Base-by-base conservation (phyloP, 345 rosid species). In the Rhizophora apiculata region DNA sequence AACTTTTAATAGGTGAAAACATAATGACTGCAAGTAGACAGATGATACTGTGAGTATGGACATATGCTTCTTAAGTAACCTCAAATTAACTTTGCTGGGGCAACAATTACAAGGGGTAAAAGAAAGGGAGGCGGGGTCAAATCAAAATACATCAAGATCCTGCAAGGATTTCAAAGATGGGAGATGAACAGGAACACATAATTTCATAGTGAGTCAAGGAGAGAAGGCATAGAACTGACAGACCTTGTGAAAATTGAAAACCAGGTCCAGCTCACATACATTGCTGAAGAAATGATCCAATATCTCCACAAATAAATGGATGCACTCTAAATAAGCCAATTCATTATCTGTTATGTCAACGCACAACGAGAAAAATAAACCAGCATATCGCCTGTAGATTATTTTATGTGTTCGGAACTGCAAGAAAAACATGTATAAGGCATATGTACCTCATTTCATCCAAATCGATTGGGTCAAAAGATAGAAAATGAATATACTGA, bases 211-310 rank as follows among this genome's bases (percentile, higher is more conserved):
- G 55, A 64, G 3, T 1, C 15, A n/a, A 22, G 13, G 7, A 3
- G 16, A 6, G 16, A 37, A 58, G 49, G 0, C 19, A 31, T 2
- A 21, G 43, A 4, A 56, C 34, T 46, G 43, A 60, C 76, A 49
- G 76, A 94, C 98, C 98, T 94, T 94, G 84, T 91, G 91, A 75
- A 94, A 91, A 75, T 94, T 94, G 75, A 94, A 94, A 21, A 94
- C 98, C 82, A 94, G 83, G 80, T 94, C 98, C 18, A 94, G 90
- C 81, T 94, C 98, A 65, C 98, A 94, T 43, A 94, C 98, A 68
- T 91, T 94, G 92, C 98, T 94, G 85, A 94, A 94, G 89, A 94
- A 94, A 85, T 94, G 98, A 73, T 94, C 98, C 81, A 94, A 75
- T 32, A 94, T 89, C 85, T 94, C 98, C 73, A 94, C 98, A 78